Evolutionary conservation across 805 yeast genomes (phyloP).

Genomic region (Priceomyces medius): DNA sequence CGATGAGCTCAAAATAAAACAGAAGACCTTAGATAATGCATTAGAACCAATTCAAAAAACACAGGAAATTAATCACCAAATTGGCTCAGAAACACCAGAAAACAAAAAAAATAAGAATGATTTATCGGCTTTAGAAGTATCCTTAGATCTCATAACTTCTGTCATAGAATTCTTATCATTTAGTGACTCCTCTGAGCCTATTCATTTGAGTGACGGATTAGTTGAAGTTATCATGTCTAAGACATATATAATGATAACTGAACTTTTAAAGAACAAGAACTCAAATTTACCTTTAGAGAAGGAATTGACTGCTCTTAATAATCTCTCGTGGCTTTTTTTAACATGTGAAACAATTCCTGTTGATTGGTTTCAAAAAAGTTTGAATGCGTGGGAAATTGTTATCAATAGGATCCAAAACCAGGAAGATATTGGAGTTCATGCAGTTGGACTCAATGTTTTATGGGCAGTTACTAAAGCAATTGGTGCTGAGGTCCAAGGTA

Average conservation of each 20-base stretch:
- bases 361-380: slow-evolving; percentile 36
- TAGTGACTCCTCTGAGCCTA: slow-evolving; percentile 22
- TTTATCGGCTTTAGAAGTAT: slow-evolving; percentile 64
- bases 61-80: slow-evolving; percentile 23
- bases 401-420: slow-evolving; percentile 6
- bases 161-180: slow-evolving; percentile 56
- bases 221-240: slow-evolving; percentile 18
- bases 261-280: slow-evolving; percentile 36
- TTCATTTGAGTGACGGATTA: slow-evolving; percentile 19
- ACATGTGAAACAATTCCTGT: slow-evolving; percentile 31
- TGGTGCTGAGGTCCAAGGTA: slow-evolving; percentile 31
- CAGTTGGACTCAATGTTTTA: slow-evolving; percentile 27
- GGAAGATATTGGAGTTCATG: background rate
- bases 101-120: slow-evolving; percentile 48
- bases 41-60: slow-evolving; percentile 29
- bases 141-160: slow-evolving; percentile 75
- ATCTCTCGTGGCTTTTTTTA: slow-evolving; percentile 59
- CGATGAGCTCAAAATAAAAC: slow-evolving; percentile 24
- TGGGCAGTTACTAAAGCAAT: slow-evolving; percentile 40
- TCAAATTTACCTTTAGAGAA: slow-evolving; percentile 45
- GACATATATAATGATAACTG: slow-evolving; percentile 32
- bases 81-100: slow-evolving; percentile 32
- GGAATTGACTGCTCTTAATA: slow-evolving; percentile 67
- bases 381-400: slow-evolving; percentile 30
- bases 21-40: slow-evolving; percentile 33